Evolutionary conservation across 345 rosid genomes (phyloP), one percentile per base, ranked within the genome.

Genomic region (Gossypium raimondii): DNA sequence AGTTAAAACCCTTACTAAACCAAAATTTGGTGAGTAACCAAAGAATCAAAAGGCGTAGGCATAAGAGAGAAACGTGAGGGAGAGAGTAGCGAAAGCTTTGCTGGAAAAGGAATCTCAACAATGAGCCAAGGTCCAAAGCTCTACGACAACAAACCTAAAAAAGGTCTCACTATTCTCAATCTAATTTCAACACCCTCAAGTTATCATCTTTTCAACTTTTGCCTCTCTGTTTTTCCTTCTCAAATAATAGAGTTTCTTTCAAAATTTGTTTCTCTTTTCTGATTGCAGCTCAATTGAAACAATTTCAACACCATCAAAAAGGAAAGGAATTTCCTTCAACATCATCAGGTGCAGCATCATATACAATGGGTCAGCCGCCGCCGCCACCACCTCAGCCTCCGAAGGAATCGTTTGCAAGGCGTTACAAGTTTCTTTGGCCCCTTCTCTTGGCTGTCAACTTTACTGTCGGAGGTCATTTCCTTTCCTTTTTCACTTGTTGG

Each of bases 391-490:
- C 88, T 45, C 85, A 72, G 72, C 90, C 92, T 10, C 93, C 90
- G 0, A 92, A 86, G 86, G 88, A 90, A 79, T 88, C 97, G 2
- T 92, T 94, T 72, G 89, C 89, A 50, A 85, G 87, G 73, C 92
- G 98, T 75, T 92, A 90, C 76, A 90, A 88, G 86, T 94, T 82
- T 82, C 77, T 92, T 43, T 90, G 90, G 94, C 98, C 97, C 4
- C 86, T 94, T 59, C 86, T 94, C 51, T 81, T 90, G 81, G 81
- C 90, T 58, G 94, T 88, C 64, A 94, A 94, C 86, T 82, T 89
- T 58, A 85, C 84, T 62, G 85, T 87, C 73, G 98, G 96, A 90
- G 97, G 98, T 94, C 72, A 63, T 7, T 67, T 75, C 5, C 57
- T 56, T 58, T 29, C 29, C 69, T 57, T 34, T 44, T 43, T 17